Evolutionary conservation across 768 basidiomycete species (phyloP).

Genomic region (Termitomyces sp.): DNA sequence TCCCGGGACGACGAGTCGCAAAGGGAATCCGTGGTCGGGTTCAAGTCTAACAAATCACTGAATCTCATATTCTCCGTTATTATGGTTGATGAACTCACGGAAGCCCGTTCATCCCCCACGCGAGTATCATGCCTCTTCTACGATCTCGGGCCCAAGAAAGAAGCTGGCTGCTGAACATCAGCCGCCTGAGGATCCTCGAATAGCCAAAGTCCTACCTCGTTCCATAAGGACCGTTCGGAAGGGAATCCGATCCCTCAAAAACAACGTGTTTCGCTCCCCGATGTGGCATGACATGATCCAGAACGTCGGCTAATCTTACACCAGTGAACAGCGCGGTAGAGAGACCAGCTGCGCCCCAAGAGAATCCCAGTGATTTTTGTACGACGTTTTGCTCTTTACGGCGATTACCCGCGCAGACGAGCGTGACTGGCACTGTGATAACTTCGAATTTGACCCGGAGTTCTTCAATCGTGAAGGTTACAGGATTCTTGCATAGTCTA

Average conservation of each 20-base stretch:
- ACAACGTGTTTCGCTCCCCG: constrained; percentile 38
- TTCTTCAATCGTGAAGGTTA: constrained; percentile 37
- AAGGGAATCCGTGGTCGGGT: constrained; percentile 61
- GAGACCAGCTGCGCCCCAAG: constrained; percentile 47
- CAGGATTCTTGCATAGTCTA: constrained; percentile 28
- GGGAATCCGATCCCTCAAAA: constrained; percentile 52
- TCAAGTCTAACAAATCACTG: constrained; percentile 23
- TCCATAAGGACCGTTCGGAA: constrained; percentile 58
- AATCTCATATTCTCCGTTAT: background rate
- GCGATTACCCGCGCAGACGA: constrained; percentile 57
- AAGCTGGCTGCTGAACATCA: constrained; percentile 2
- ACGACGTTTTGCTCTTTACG: constrained; percentile 64
- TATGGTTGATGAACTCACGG: constrained; percentile 17
- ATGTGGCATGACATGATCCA: constrained; percentile 37
- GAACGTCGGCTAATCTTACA: constrained; percentile 48
- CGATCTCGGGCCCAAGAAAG: constrained; percentile 39
- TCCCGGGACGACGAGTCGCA: constrained; percentile 59
- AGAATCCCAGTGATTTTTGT: constrained; percentile 48
- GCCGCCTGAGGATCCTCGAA: background rate
- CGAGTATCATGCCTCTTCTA: constrained; percentile 44
- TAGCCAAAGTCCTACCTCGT: constrained; percentile 28
- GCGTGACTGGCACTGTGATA: constrained; percentile 54
- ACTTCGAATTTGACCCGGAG: constrained; percentile 39
- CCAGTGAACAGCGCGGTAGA: constrained; percentile 58
- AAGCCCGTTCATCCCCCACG: constrained; percentile 56